Base-by-base conservation (phyloP, 2,329 filamentous ascomycete genomes). In the Byssochlamys sp. region DNA sequence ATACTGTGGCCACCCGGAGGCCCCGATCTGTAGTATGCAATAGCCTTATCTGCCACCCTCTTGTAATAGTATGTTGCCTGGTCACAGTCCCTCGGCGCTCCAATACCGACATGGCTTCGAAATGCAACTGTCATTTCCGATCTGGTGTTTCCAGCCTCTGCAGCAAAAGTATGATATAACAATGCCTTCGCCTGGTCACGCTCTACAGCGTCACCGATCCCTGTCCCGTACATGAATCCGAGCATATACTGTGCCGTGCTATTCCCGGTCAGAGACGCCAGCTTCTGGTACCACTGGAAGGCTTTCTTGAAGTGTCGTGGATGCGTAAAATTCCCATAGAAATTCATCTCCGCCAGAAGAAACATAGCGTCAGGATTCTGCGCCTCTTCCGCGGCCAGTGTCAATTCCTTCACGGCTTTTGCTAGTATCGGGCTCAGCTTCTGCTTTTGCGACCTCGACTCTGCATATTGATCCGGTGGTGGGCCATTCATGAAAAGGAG, bases 81-180 rank as follows among this genome's bases (percentile, higher is more conserved):
- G 58, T 96, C 90, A 71, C 94, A 99, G 68, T 88, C 90, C 66
- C 90, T 87, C 0, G 90, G 83, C 2, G 90, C 89, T 4, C 90
- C 90, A 60, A 99, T 90, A 2, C 92, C 94, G 26, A 84, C 83
- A 63, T 94, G 85, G 69, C 96, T 85, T 53, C 94, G 85, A 67
- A 91, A 95, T 2, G 86, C 95, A 4, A 95, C 81, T 0, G 91
- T 92, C 94, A 99, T 97, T 73, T 97, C 88, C 4, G 92, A 92
- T 57, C 86, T 83, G 14, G 87, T 88, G 68, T 96, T 85, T 24
- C 90, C 92, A 56, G 84, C 84, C 62, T 91, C 81, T 0, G 94
- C 94, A 0, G 94, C 92, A 70, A 97, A 94, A 0, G 90, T 95
- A 72, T 99, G 92, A 73, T 96, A 97, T 48, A 97, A 78, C 66